Percentiles rank a stretch among this genome's conserved stretches.
Evolutionary conservation across 176 grass and related monocot genomes (phyloP).

Genomic region (Aegilops tauschii): DNA sequence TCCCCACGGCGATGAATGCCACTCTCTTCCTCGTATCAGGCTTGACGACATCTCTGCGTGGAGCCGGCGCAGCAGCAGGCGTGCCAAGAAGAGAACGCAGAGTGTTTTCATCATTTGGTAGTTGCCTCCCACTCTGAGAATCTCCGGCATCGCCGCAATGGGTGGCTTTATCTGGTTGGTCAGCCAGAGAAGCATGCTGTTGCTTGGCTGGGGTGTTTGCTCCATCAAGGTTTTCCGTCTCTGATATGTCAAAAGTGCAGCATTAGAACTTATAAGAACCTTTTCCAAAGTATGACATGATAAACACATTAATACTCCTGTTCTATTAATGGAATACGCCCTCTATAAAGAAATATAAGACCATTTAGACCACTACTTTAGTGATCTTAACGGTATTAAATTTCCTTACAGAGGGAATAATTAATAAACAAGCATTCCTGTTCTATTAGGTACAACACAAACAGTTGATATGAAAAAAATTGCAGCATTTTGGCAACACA

Average conservation of each 20-base stretch:
- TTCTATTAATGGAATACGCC: neutral
- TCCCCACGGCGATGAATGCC: constrained; percentile 59
- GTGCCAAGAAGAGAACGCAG: neutral
- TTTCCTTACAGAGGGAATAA: too few species aligned
- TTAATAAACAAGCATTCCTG: too few species aligned
- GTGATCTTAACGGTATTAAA: too few species aligned
- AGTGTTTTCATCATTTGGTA: neutral
- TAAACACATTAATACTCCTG: neutral
- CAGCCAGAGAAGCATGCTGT: neutral
- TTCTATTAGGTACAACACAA: neutral
- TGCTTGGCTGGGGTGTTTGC: neutral
- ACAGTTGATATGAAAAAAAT: neutral
- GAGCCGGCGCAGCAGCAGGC: neutral
- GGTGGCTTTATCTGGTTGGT: constrained; percentile 28
- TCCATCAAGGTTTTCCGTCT: constrained; percentile 4
- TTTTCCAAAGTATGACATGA: neutral
- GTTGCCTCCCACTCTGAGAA: neutral
- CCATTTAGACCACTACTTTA: too few species aligned
- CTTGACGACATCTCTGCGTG: neutral
- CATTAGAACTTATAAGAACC: neutral
- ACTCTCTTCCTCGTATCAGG: constrained; percentile 40
- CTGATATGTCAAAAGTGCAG: constrained; percentile 4
- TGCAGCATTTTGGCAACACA: neutral
- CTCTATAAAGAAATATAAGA: too few species aligned
- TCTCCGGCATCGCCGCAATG: neutral